Conservation (phyloP, 2,329 filamentous ascomycete species). For the Nigrospora sphaerica region DNA sequence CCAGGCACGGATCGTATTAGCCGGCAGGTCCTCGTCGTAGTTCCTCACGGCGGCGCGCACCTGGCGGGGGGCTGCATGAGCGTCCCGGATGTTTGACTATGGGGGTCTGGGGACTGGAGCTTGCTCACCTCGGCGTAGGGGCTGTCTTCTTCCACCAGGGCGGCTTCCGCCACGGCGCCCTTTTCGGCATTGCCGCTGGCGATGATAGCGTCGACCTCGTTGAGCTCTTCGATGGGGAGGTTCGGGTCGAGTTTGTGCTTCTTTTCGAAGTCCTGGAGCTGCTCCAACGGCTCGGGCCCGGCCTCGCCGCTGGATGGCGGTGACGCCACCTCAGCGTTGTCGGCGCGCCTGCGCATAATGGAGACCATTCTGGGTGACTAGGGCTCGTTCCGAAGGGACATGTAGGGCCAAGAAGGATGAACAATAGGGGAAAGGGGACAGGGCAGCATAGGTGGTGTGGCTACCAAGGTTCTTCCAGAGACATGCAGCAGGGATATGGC, state of each 20-base stretch:
- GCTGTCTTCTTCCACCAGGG: slow-evolving; percentile 45
- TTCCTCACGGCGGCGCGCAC: slow-evolving; percentile 30
- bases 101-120: neutral
- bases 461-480: no score
- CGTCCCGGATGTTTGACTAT: slow-evolving; percentile 8
- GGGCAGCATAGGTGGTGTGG: no score
- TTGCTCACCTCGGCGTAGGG: slow-evolving; percentile 40
- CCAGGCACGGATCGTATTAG: slow-evolving; percentile 56
- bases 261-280: slow-evolving; percentile 34
- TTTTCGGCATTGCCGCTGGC: slow-evolving; percentile 35
- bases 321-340: slow-evolving; percentile 9
- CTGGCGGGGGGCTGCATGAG: slow-evolving; percentile 8
- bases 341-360: slow-evolving; percentile 12
- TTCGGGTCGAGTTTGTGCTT: slow-evolving; percentile 52
- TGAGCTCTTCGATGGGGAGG: slow-evolving; percentile 42
- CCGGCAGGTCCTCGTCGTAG: slow-evolving; percentile 43
- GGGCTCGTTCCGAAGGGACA: no score
- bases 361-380: no score
- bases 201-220: slow-evolving; percentile 42
- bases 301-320: slow-evolving; percentile 10
- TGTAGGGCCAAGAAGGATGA: no score
- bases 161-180: slow-evolving; percentile 36
- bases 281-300: slow-evolving; percentile 11
- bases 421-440: no score
- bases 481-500: no score